A percentile compares a stretch with the other conserved stretches of the same genome.
Evolutionary conservation across 257 asterid species (phyloP).

Genomic region (Solanum sparsipilum): DNA sequence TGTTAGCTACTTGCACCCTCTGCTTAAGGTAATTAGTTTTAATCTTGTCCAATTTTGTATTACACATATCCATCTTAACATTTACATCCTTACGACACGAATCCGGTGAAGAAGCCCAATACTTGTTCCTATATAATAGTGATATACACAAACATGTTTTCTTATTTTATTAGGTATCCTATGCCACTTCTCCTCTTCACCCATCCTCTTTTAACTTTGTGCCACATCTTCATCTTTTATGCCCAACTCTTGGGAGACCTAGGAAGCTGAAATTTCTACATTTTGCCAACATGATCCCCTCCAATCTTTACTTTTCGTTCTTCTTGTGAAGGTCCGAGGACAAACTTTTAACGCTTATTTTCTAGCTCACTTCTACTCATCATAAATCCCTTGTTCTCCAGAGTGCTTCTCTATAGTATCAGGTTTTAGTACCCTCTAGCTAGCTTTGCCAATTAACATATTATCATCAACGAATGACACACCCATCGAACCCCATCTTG

Average conservation of each 20-base stretch:
- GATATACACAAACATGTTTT: not conserved
- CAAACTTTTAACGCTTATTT: not conserved
- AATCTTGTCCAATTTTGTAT: not conserved
- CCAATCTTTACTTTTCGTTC: not conserved
- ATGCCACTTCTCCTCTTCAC: not conserved
- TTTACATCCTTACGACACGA: not conserved
- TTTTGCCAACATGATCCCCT: not conserved
- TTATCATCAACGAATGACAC: not conserved
- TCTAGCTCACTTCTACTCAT: not conserved
- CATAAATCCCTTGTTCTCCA: not conserved
- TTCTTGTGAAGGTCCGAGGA: not conserved
- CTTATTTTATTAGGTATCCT: not conserved
- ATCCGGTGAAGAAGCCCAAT: not conserved
- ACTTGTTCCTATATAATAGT: not conserved
- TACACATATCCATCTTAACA: not conserved
- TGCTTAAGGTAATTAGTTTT: not conserved
- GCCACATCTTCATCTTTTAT: not conserved
- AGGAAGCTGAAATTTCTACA: not conserved
- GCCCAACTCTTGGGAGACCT: not conserved
- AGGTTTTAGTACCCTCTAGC: not conserved
- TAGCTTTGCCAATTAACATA: not conserved
- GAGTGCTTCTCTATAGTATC: not conserved
- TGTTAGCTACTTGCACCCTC: not conserved
- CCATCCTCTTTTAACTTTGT: not conserved
- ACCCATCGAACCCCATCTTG: not conserved